Evolutionary conservation across 495 filamentous ascomycete species (phyloP).

Genomic region (Tuber calosporum): DNA sequence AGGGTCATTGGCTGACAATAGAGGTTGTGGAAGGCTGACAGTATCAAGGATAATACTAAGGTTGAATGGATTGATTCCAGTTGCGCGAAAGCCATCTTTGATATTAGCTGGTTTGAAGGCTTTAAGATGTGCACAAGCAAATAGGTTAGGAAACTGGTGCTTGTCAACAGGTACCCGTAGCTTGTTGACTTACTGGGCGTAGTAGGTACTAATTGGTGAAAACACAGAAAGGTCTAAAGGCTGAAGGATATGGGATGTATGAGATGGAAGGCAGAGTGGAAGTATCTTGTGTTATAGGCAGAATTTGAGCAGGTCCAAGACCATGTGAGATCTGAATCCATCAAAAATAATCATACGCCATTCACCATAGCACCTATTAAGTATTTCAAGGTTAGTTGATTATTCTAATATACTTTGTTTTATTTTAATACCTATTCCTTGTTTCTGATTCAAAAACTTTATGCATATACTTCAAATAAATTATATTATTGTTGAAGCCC

Average conservation of each 20-base stretch:
- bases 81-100: neutral
- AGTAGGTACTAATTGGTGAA: neutral
- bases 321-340: too few species aligned
- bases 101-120: conserved; percentile 6
- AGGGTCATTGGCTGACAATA: too few species aligned
- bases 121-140: neutral
- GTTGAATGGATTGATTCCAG: conserved; percentile 8
- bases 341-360: too few species aligned
- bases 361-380: too few species aligned
- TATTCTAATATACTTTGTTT: too few species aligned
- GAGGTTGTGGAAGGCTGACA: neutral
- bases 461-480: conserved; percentile 17
- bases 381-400: too few species aligned
- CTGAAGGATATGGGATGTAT: conserved; percentile 6
- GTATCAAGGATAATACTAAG: neutral
- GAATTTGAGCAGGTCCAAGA: too few species aligned
- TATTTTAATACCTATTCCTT: neutral
- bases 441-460: conserved; percentile 14
- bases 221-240: conserved; percentile 6
- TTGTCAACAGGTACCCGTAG: neutral
- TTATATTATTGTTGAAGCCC: conserved; percentile 11
- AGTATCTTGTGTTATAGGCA: too few species aligned
- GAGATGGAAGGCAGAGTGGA: too few species aligned
- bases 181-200: neutral
- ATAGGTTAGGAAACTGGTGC: conserved; percentile 4